phyloP scores from a whole-genome alignment of 2,329 filamentous ascomycete species.

The Coniochaeta sp. region DNA sequence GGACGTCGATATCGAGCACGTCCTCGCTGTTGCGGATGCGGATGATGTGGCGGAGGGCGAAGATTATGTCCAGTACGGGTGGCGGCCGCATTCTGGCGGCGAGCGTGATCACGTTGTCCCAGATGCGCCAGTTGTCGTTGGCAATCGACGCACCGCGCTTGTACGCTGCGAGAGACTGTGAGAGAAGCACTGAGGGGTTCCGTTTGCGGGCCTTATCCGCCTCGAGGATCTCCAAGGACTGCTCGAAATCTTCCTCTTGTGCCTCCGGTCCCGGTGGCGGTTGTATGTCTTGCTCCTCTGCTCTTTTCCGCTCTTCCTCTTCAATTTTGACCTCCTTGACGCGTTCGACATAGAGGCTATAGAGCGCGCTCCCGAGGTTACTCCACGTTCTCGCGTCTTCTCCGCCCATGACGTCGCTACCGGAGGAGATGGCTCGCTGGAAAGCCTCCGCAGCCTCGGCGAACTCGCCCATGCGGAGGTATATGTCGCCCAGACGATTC shows the following conservation, averaged over 20 bases:
- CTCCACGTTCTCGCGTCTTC: constrained; percentile 90
- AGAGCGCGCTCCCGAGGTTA: constrained; percentile 80
- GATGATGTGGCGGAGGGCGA: constrained; percentile 68
- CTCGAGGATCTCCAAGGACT: constrained; percentile 13
- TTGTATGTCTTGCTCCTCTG: constrained; percentile 21
- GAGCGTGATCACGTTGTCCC: constrained; percentile 92
- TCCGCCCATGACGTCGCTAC: constrained; percentile 60
- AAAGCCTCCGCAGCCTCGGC: constrained; percentile 78
- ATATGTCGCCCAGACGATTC: constrained; percentile 85
- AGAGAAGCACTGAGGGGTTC: constrained; percentile 55
- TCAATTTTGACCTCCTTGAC: constrained; percentile 28
- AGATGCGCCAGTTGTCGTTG: constrained; percentile 84
- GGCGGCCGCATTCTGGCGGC: constrained; percentile 71
- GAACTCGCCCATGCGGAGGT: constrained; percentile 70
- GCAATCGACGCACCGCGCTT: constrained; percentile 81
- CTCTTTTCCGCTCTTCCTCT: constrained; percentile 10
- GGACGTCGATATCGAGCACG: constrained; percentile 66
- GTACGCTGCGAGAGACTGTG: constrained; percentile 75
- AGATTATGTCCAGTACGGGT: constrained; percentile 66
- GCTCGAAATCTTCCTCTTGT: constrained; percentile 17
- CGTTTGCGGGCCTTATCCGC: constrained; percentile 10
- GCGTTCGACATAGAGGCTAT: constrained; percentile 57
- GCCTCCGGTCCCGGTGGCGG: constrained; percentile 15
- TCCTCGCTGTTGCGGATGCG: constrained; percentile 72
- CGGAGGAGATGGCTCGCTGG: constrained; percentile 65